Conservation (phyloP, 2,329 filamentous ascomycete genomes). For the Microcyclosporella mali region DNA sequence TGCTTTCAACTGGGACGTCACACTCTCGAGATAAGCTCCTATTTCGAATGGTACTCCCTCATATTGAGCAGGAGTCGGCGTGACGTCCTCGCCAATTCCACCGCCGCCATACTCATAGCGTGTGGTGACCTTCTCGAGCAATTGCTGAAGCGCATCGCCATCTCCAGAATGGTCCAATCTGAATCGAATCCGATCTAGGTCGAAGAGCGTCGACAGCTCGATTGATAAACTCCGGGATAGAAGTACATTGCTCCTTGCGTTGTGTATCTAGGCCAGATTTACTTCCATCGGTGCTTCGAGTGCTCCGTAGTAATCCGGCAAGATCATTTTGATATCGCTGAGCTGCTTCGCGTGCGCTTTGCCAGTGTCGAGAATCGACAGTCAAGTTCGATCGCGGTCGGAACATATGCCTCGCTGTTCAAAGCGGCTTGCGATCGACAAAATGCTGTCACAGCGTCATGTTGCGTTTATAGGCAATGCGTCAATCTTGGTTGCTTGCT, state of each 20-base stretch:
- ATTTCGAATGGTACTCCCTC: conserved; percentile 1
- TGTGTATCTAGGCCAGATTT: too few species aligned
- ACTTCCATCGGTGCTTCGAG: background rate
- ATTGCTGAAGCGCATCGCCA: background rate
- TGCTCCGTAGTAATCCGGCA: background rate
- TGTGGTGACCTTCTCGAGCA: background rate
- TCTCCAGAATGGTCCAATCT: background rate
- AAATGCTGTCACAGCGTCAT: too few species aligned
- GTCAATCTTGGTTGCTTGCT: background rate
- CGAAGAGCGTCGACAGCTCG: too few species aligned
- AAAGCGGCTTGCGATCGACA: background rate
- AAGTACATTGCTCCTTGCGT: too few species aligned
- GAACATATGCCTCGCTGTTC: background rate
- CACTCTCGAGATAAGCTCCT: conserved; percentile 4
- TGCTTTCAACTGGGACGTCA: conserved; percentile 1
- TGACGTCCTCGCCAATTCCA: background rate
- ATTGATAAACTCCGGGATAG: too few species aligned
- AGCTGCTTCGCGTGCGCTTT: background rate
- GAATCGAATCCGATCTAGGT: too few species aligned
- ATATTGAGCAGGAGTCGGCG: background rate
- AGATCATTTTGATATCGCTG: background rate
- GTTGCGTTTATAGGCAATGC: conserved; percentile 1
- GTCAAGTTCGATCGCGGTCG: background rate
- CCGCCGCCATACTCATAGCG: conserved; percentile 1
- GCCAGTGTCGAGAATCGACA: background rate